Base-by-base conservation (phyloP, 2,329 filamentous ascomycete species). In the Gaeumannomyces tritici region DNA sequence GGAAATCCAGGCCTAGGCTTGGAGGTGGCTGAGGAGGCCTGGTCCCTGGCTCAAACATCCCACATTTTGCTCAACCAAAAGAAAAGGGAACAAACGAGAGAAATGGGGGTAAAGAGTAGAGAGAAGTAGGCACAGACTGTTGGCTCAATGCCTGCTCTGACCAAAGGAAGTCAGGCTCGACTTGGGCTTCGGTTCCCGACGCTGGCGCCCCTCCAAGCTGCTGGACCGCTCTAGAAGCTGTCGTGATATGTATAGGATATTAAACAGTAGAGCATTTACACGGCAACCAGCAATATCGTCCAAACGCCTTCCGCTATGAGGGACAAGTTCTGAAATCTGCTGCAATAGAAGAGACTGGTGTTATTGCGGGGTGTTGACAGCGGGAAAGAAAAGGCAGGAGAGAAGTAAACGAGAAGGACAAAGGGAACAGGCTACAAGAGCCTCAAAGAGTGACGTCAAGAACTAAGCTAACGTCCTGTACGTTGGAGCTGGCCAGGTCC, bases 391-490 rank as follows among this genome's bases (percentile, higher is more conserved):
- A 63, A 69, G 62, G 63, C 60, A 57, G 29, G 27, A 54, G 35
- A 65, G 64, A 68, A 67, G 65, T 66, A 67, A 63, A 66, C 66
- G 63, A 69, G 69, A 65, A 65, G 73, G 70, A 55, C 26, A 62
- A 70, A 68, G 35, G 47, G 28, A 68, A 71, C 68, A 60, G 24
- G 26, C 27, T 21, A 27, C 18, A 26, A 71, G 73, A n/a, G 42
- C 42, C 71, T 85, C 76, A 88, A 71, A 88, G 85, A 77, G 85
- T 85, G 76, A 98, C 93, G 80, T 99, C 95, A 71, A 99, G 88
- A 70, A 99, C 95, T 71, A 99, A 82, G 81, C 93, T 98, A 75
- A 99, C 95, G 77, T 99, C 95, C 77, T 89, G 86, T 65, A 99
- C 95, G 73, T 93, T 90, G 64, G 87, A 77, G 68, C 90, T 89